phyloP scores from a whole-genome alignment of 75 land plant genomes.

The Cupressus sempervirens region DNA sequence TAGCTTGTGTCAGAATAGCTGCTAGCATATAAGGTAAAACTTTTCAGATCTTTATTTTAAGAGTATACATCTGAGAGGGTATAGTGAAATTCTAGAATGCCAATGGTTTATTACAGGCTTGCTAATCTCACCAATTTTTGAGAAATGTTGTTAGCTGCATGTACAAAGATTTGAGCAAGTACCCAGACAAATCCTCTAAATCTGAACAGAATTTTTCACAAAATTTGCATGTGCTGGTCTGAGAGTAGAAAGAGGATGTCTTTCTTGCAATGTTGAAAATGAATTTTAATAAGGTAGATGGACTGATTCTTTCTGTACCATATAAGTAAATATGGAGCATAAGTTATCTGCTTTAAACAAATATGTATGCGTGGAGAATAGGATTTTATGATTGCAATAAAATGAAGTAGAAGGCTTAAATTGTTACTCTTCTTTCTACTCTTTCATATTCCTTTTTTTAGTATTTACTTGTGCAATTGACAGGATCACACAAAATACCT shows the following conservation, averaged over 20 bases:
- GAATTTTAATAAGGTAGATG: not conserved
- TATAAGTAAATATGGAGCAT: not conserved
- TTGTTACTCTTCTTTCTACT: not conserved
- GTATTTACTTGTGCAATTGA: too few species aligned
- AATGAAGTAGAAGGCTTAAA: not conserved
- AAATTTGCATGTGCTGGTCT: not conserved
- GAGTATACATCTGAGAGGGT: not conserved
- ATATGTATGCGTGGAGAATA: not conserved
- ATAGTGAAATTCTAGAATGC: not conserved
- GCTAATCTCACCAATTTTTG: not conserved
- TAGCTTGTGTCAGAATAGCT: slow-evolving; percentile 50
- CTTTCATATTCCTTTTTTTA: not conserved
- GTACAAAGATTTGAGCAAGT: not conserved
- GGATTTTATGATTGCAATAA: not conserved
- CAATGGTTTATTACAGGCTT: not conserved
- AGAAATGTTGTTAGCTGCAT: too few species aligned
- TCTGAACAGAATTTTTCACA: not conserved
- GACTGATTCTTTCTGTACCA: not conserved
- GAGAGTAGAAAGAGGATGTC: too few species aligned
- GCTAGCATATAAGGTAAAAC: slow-evolving; percentile 71
- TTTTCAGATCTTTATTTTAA: not conserved
- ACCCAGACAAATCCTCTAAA: not conserved
- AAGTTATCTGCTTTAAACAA: not conserved
- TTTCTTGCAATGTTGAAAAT: not conserved
- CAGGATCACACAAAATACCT: not conserved